Evolutionary conservation across 192 early-diverging fungal genomes (phyloP).

Genomic region (Chytriomyces sp.): DNA sequence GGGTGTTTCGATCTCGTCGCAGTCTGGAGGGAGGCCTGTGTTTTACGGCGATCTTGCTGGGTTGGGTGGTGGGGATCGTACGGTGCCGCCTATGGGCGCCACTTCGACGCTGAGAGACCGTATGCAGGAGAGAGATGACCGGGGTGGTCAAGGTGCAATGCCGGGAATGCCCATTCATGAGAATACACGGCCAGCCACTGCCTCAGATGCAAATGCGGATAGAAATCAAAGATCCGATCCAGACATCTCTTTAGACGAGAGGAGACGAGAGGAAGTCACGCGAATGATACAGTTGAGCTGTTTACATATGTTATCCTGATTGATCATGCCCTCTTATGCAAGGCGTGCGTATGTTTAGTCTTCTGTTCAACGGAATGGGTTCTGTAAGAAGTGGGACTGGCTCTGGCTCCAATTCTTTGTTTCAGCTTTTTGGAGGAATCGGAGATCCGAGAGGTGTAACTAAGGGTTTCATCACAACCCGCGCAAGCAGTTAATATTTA

Average conservation of each 20-base stretch:
- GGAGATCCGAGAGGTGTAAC: slow-evolving; percentile 12
- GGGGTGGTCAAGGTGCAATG: too few species aligned
- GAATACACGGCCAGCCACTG: neutral
- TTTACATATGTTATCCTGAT: neutral
- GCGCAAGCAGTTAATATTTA: neutral
- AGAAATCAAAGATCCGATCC: neutral
- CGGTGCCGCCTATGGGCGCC: neutral
- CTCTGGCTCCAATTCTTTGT: slow-evolving; percentile 5
- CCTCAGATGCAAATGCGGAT: neutral
- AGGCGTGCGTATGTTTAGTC: neutral
- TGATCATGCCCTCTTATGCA: neutral
- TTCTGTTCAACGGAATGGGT: neutral
- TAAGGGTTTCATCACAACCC: neutral
- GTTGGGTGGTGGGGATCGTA: neutral
- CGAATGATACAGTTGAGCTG: neutral
- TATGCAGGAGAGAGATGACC: neutral
- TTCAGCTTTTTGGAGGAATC: slow-evolving; percentile 31
- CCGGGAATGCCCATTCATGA: neutral
- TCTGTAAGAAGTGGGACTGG: neutral
- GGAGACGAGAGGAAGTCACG: neutral
- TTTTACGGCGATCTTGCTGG: neutral
- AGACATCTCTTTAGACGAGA: neutral
- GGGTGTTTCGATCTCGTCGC: neutral
- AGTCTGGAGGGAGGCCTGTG: neutral
- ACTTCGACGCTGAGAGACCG: neutral